These are phyloP conservation scores for Cyberlindnera misumaiensis DNA, from an alignment of 805 yeast genomes.

Conservation along the genomic window DNA sequence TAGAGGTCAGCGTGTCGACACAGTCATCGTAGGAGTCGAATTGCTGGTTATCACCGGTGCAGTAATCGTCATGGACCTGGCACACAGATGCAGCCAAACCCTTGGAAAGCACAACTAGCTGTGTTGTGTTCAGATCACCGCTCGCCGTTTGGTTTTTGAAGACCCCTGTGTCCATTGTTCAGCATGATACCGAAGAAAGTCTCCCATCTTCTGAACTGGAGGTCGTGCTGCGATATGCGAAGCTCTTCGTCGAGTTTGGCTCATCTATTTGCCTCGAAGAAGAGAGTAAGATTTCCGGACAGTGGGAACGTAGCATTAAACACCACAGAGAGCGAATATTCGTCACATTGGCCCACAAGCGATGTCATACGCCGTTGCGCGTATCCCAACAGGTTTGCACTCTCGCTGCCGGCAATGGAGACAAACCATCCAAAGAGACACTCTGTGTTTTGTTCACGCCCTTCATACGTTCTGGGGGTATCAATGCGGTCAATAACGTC, in stretches of 20 bases:
- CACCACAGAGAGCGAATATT: conserved; percentile 9
- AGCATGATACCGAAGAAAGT: conserved; percentile 9
- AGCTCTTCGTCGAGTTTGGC: conserved; percentile 8
- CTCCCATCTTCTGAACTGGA: conserved; percentile 15
- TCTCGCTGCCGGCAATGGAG: conserved; percentile 5
- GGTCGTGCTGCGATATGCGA: conserved; percentile 16
- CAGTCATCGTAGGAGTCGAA: conserved; percentile 13
- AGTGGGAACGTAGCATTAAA: conserved; percentile 12
- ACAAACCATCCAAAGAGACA: conserved; percentile 20
- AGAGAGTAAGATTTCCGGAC: conserved; percentile 8
- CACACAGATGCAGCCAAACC: conserved; percentile 17
- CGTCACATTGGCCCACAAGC: conserved; percentile 10
- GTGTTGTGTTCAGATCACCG: background rate
- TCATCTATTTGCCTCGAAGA: conserved; percentile 14
- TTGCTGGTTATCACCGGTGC: conserved; percentile 16
- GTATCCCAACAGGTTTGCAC: conserved; percentile 13
- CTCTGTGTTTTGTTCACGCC: conserved; percentile 21
- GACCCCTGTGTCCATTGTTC: conserved; percentile 4
- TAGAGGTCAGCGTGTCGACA: conserved; percentile 4
- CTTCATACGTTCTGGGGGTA: conserved; percentile 18
- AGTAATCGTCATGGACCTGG: conserved; percentile 13
- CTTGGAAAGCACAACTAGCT: background rate
- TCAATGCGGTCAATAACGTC: conserved; percentile 17
- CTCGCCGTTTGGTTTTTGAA: conserved; percentile 1
- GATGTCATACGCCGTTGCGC: conserved; percentile 9